These are phyloP conservation scores for Ottelia alismoides DNA, from an alignment of 106 monocot species.

Conservation along the genomic window DNA sequence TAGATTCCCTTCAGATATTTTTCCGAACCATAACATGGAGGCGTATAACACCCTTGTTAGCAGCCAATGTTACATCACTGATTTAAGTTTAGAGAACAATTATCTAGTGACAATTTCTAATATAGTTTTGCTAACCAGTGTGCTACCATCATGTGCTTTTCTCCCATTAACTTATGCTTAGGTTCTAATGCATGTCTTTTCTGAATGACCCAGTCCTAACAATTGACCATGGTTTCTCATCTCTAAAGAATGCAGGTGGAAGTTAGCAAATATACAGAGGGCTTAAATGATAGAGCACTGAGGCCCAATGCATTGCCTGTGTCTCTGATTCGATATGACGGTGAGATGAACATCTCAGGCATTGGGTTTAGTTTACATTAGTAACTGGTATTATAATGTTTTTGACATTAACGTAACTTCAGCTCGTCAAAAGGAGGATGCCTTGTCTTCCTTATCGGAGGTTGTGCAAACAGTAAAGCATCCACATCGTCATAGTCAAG, in stretches of 20 bases:
- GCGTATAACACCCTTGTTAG: no score
- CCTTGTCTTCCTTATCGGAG: conserved; percentile 17
- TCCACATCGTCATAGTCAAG: conserved; percentile 2
- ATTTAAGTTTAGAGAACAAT: no score
- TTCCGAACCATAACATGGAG: no score
- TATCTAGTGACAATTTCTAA: no score
- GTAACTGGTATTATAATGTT: neutral
- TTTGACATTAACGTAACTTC: conserved; percentile 4
- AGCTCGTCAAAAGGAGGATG: conserved; percentile 23
- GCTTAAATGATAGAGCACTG: conserved; percentile 61
- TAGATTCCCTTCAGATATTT: no score
- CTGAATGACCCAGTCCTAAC: no score
- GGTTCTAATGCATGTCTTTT: no score
- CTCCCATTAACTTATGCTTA: no score
- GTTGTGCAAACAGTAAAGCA: conserved; percentile 20
- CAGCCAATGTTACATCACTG: no score
- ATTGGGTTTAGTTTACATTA: neutral
- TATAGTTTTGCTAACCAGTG: no score
- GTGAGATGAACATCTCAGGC: conserved; percentile 18
- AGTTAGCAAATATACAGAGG: conserved; percentile 95
- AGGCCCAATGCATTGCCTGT: conserved; percentile 78
- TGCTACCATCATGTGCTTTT: no score
- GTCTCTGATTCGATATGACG: conserved; percentile 91
- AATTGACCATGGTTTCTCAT: no score
- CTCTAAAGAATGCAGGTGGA: conserved; percentile 99